Conservation (phyloP, 208 protist genomes). For the Leishmania lainsoni region DNA sequence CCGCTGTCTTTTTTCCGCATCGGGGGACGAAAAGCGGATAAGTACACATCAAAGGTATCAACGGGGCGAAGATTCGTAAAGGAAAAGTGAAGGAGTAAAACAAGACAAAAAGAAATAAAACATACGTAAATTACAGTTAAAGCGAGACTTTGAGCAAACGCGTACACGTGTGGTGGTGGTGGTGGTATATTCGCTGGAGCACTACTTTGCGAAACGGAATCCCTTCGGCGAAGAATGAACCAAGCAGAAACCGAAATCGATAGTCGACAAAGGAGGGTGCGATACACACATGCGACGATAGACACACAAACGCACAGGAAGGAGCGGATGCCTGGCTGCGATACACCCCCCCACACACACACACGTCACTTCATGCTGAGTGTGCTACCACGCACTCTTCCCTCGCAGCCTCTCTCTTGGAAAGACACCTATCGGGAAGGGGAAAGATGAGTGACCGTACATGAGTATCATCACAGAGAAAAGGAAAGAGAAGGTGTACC, state of each 20-base stretch:
- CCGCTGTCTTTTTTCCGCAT: not conserved
- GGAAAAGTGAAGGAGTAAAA: not conserved
- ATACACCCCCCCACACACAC: not conserved
- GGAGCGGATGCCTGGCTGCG: not conserved
- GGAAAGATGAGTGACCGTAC: slow-evolving; percentile 1
- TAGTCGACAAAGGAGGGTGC: not conserved
- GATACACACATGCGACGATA: not conserved
- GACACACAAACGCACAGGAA: not conserved
- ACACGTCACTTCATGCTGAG: not conserved
- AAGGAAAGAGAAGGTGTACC: not conserved
- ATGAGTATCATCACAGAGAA: not conserved
- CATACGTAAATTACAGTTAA: not conserved
- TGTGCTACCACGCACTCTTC: not conserved
- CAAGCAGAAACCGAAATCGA: not conserved
- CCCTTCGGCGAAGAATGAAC: not conserved
- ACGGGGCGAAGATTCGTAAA: not conserved
- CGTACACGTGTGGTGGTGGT: not conserved
- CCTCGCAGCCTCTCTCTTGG: not conserved
- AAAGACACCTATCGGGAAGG: not conserved
- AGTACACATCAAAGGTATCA: not conserved
- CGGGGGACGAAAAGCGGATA: not conserved
- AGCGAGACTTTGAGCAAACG: not conserved
- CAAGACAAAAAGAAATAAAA: no score
- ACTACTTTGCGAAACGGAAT: not conserved
- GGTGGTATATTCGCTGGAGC: not conserved